A percentile compares a stretch with the other conserved stretches of the same genome.
phyloP scores from a whole-genome alignment of 495 filamentous ascomycete genomes.

The Aspergillus egyptiacus region DNA sequence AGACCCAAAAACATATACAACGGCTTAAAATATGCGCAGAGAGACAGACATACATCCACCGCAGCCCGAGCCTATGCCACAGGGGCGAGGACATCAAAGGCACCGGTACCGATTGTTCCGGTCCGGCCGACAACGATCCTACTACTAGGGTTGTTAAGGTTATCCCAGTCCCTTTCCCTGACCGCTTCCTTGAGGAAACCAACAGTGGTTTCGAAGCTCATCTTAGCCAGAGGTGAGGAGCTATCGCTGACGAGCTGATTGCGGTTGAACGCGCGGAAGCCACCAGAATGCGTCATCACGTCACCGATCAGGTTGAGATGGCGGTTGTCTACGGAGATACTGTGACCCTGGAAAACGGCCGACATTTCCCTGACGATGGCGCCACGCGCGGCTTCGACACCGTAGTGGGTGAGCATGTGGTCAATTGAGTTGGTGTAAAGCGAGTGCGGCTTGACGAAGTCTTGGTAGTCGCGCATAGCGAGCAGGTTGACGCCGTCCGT shows the following conservation, averaged over 20 bases:
- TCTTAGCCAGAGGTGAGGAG: slow-evolving; percentile 88
- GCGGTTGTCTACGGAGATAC: slow-evolving; percentile 85
- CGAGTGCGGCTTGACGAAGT: slow-evolving; percentile 78
- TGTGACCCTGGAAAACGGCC: slow-evolving; percentile 83
- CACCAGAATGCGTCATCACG: slow-evolving; percentile 87
- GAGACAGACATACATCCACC: slow-evolving; percentile 20
- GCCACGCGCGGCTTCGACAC: slow-evolving; percentile 84
- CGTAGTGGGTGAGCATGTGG: slow-evolving; percentile 76
- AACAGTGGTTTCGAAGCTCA: slow-evolving; percentile 97
- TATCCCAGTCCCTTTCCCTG: slow-evolving; percentile 82
- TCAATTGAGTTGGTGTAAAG: slow-evolving; percentile 91
- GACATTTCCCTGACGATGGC: slow-evolving; percentile 84
- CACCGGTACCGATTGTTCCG: slow-evolving; percentile 79
- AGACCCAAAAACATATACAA: slow-evolving; percentile 27
- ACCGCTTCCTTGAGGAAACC: slow-evolving; percentile 89
- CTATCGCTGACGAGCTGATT: slow-evolving; percentile 72
- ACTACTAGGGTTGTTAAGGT: slow-evolving; percentile 75
- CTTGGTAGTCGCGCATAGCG: slow-evolving; percentile 82
- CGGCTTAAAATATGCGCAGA: slow-evolving; percentile 16
- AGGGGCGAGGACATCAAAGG: slow-evolving; percentile 80
- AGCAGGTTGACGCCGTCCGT: slow-evolving; percentile 83
- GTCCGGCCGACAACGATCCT: slow-evolving; percentile 83
- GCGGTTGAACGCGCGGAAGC: slow-evolving; percentile 84
- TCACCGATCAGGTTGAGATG: slow-evolving; percentile 95
- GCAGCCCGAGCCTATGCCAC: slow-evolving; percentile 36